phyloP scores from a whole-genome alignment of 768 basidiomycete species.

The Dacryopinax primogenitus region DNA sequence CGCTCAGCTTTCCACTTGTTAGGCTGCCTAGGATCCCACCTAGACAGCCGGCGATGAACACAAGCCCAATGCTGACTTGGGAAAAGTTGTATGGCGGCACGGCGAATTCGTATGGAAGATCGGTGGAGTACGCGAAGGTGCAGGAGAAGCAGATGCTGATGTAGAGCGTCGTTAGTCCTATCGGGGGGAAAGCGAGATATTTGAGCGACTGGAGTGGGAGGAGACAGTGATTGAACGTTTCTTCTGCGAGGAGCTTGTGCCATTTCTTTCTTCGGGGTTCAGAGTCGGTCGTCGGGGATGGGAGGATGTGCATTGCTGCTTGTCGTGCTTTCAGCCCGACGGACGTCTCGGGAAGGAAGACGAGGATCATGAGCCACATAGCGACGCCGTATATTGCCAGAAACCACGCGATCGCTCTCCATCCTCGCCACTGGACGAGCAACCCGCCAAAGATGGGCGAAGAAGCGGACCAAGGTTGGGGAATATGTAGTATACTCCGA shows the following conservation, averaged over 20 bases:
- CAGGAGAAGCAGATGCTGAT: slow-evolving; percentile 19
- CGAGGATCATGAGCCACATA: slow-evolving; percentile 13
- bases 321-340: slow-evolving; percentile 13
- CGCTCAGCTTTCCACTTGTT: slow-evolving; percentile 13
- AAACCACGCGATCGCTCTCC: slow-evolving; percentile 14
- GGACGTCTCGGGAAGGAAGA: slow-evolving; percentile 16
- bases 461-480: not conserved
- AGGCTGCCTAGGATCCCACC: slow-evolving; percentile 13
- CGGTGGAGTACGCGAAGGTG: slow-evolving; percentile 12
- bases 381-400: slow-evolving; percentile 13
- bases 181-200: slow-evolving; percentile 20
- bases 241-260: not conserved
- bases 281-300: not conserved
- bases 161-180: slow-evolving; percentile 20
- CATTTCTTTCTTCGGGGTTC: not conserved
- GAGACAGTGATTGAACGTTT: slow-evolving; percentile 5
- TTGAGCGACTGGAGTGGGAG: slow-evolving; percentile 9
- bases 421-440: slow-evolving; percentile 14
- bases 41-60: slow-evolving; percentile 13
- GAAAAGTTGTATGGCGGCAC: slow-evolving; percentile 12
- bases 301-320: not conserved
- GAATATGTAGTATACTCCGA: slow-evolving; percentile 2
- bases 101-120: slow-evolving; percentile 12
- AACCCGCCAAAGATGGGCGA: slow-evolving; percentile 14
- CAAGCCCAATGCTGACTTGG: slow-evolving; percentile 11